Percentiles rank a stretch among this genome's conserved stretches.
These are phyloP conservation scores for Tylopilus sp. DNA, from an alignment of 768 basidiomycete genomes.

Conservation along the genomic window DNA sequence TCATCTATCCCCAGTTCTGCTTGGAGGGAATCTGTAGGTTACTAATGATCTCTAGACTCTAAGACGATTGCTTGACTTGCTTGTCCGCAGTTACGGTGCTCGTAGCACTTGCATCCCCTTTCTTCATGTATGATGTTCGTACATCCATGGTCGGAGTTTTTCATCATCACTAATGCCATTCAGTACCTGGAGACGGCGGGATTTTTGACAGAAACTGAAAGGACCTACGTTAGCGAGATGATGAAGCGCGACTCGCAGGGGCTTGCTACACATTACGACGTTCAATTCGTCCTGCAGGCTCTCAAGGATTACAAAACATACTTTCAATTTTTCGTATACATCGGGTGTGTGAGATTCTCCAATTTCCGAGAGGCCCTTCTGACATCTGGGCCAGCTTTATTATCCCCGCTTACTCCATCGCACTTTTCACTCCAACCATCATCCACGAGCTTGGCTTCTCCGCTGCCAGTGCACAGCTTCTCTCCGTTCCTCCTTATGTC, in stretches of 20 bases:
- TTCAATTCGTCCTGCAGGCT: constrained; percentile 46
- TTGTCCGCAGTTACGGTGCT: constrained; percentile 8
- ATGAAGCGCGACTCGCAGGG: constrained; percentile 41
- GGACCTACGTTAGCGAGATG: constrained; percentile 35
- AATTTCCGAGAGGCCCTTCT: not conserved
- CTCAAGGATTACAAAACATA: constrained; percentile 42
- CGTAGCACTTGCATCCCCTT: constrained; percentile 30
- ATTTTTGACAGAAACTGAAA: constrained; percentile 38
- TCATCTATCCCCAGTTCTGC: constrained; percentile 27
- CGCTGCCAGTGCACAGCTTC: constrained; percentile 43
- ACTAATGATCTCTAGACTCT: too few species aligned
- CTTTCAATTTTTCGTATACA: constrained; percentile 32
- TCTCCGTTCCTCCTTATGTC: constrained; percentile 46
- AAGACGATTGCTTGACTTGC: not conserved
- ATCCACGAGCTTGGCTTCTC: constrained; percentile 47
- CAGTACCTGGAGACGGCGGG: constrained; percentile 12
- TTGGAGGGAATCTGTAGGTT: constrained; percentile 25
- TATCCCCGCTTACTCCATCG: constrained; percentile 42
- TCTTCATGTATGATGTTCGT: constrained; percentile 51
- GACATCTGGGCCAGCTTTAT: constrained; percentile 31
- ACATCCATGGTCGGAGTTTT: not conserved
- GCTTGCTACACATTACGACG: constrained; percentile 42
- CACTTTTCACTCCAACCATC: constrained; percentile 48
- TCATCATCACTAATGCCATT: not conserved
- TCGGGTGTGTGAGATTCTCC: constrained; percentile 29